A percentile compares a stretch with the other conserved stretches of the same genome.
These are phyloP conservation scores for Apiospora sp. DNA, from an alignment of 2,329 filamentous ascomycete species.

Conservation along the genomic window DNA sequence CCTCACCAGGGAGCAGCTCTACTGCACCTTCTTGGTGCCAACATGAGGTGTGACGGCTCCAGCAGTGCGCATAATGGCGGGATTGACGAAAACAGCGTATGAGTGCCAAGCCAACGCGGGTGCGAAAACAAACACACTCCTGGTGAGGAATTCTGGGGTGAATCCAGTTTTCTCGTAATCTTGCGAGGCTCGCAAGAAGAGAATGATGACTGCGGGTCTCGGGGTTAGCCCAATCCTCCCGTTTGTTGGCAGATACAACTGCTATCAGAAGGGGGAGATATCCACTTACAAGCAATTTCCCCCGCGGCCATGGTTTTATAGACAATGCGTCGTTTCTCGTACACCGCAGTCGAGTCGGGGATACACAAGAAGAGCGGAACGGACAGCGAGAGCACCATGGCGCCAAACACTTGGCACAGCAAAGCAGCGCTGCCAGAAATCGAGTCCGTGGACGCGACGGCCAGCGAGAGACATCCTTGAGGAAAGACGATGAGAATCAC, in stretches of 20 bases:
- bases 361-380: conserved; percentile 33
- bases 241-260: neutral
- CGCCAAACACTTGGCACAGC: conserved; percentile 35
- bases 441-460: conserved; percentile 22
- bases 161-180: conserved; percentile 2
- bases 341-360: conserved; percentile 28
- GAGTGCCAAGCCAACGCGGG: conserved; percentile 33
- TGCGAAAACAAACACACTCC: conserved; percentile 27
- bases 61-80: conserved; percentile 27
- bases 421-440: conserved; percentile 32
- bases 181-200: conserved; percentile 15
- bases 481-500: conserved; percentile 32
- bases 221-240: neutral
- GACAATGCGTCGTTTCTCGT: conserved; percentile 32
- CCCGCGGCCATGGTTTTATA: conserved; percentile 35
- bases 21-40: conserved; percentile 28
- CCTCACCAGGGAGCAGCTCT: neutral
- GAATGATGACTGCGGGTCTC: conserved; percentile 1
- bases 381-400: conserved; percentile 33
- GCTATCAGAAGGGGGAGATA: neutral
- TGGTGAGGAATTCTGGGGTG: conserved; percentile 25
- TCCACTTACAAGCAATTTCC: conserved; percentile 29
- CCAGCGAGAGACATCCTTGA: conserved; percentile 34
- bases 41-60: conserved; percentile 3
- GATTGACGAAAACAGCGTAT: conserved; percentile 31